A percentile compares a stretch with the other conserved stretches of the same genome.
These are phyloP conservation scores for Stephanodiscus triporus DNA, from an alignment of 108 stramenopile species.

Conservation along the genomic window DNA sequence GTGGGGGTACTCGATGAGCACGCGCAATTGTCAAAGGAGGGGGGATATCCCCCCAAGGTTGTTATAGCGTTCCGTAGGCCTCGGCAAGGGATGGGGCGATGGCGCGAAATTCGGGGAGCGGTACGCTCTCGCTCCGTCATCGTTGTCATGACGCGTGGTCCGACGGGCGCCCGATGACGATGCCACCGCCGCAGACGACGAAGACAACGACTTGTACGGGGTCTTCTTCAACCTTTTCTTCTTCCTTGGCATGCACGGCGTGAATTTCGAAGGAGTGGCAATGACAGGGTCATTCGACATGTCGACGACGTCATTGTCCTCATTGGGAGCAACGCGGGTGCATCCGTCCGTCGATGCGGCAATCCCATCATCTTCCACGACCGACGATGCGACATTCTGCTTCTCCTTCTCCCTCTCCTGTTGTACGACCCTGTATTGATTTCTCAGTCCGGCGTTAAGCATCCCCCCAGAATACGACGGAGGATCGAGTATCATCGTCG, in stretches of 20 bases:
- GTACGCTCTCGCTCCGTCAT: constrained; percentile 14
- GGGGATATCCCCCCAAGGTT: constrained; percentile 84
- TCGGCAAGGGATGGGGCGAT: constrained; percentile 59
- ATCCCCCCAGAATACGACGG: constrained; percentile 43
- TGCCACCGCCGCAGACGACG: too few relatives aligned
- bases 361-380: background rate
- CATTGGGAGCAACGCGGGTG: background rate
- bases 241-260: constrained; percentile 21
- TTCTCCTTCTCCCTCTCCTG: constrained; percentile 44
- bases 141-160: too few relatives aligned
- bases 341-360: background rate
- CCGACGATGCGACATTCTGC: constrained; percentile 9
- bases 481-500: too few relatives aligned
- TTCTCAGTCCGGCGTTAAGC: constrained; percentile 70
- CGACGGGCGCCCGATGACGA: too few relatives aligned
- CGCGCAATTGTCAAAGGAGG: constrained; percentile 73
- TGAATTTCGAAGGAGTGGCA: background rate
- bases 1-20: constrained; percentile 92
- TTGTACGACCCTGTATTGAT: constrained; percentile 67
- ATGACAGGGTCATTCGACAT: background rate
- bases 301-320: too few relatives aligned
- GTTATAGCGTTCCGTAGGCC: constrained; percentile 82
- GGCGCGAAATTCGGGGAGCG: constrained; percentile 2
- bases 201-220: too few relatives aligned
- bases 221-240: constrained; percentile 39